phyloP scores from a whole-genome alignment of 805 yeast genomes.

The Wickerhamiella galacta region DNA sequence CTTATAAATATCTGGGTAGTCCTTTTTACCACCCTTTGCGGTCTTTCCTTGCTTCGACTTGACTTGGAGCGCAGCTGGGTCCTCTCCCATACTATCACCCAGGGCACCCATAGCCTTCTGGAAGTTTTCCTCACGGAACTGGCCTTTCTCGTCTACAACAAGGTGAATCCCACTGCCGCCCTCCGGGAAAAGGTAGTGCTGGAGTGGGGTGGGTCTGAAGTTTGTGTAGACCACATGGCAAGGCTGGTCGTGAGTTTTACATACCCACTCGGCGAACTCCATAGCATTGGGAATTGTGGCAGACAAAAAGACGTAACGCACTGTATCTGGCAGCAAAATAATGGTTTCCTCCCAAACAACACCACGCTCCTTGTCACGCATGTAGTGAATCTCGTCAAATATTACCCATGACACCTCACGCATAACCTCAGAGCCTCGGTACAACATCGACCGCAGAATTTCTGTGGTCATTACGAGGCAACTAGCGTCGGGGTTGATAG shows the following conservation, averaged over 20 bases:
- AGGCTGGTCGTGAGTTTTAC: conserved; percentile 86
- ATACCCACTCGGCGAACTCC: conserved; percentile 98
- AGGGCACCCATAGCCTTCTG: conserved; percentile 97
- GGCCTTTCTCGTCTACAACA: conserved; percentile 94
- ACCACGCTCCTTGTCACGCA: conserved; percentile 96
- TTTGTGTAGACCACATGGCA: conserved; percentile 98
- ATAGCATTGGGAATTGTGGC: conserved; percentile 96
- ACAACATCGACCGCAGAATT: conserved; percentile 89
- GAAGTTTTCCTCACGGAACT: conserved; percentile 91
- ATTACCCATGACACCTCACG: conserved; percentile 98
- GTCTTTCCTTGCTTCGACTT: conserved; percentile 68
- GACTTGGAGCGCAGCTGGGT: conserved; percentile 42
- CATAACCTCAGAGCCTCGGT: conserved; percentile 94
- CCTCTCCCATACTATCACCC: conserved; percentile 68
- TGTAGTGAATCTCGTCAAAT: conserved; percentile 95
- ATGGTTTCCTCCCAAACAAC: conserved; percentile 99
- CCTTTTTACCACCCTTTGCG: conserved; percentile 72
- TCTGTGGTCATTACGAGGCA: conserved; percentile 98
- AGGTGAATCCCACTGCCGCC: conserved; percentile 95
- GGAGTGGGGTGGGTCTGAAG: conserved; percentile 96
- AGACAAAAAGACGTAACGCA: conserved; percentile 79
- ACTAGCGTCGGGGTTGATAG: conserved; percentile 95
- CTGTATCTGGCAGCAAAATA: conserved; percentile 87
- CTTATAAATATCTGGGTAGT: conserved; percentile 86
- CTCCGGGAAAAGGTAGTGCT: conserved; percentile 95